Evolutionary conservation across 306 rosid species (phyloP).

Genomic region (Vigna mungo): DNA sequence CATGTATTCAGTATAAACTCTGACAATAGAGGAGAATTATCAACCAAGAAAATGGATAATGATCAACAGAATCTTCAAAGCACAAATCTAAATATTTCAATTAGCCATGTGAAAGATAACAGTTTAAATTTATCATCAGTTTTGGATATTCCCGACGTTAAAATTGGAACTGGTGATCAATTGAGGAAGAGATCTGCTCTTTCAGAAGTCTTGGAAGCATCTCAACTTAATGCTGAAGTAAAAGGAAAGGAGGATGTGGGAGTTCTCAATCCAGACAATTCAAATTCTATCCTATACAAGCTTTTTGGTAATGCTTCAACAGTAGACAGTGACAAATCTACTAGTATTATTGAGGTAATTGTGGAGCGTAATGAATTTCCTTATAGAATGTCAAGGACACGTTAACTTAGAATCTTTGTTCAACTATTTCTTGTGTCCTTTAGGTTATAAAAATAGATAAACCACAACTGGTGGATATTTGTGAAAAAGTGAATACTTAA

Average conservation of each 20-base stretch:
- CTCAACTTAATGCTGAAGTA: conserved; percentile 62
- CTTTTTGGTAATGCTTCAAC: conserved; percentile 69
- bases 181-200: conserved; percentile 56
- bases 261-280: conserved; percentile 54
- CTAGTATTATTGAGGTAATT: conserved; percentile 70
- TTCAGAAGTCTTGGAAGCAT: conserved; percentile 63
- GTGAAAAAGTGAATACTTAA: conserved; percentile 12
- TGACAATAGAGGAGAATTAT: conserved; percentile 56
- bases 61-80: conserved; percentile 57
- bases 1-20: conserved; percentile 49
- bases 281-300: conserved; percentile 76
- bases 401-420: background rate
- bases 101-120: conserved; percentile 53
- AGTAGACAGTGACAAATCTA: conserved; percentile 53
- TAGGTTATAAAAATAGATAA: conserved; percentile 14
- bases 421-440: conserved; percentile 4
- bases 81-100: conserved; percentile 51
- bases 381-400: conserved; percentile 1
- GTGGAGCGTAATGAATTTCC: conserved; percentile 29
- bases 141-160: conserved; percentile 55
- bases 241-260: conserved; percentile 51
- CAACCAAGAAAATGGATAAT: conserved; percentile 51
- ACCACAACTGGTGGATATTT: conserved; percentile 7
- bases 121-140: conserved; percentile 50
- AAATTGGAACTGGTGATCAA: conserved; percentile 51